A percentile compares a stretch with the other conserved stretches of the same genome.
phyloP scores from a whole-genome alignment of 306 rosid species.

The Dryas drummondii region DNA sequence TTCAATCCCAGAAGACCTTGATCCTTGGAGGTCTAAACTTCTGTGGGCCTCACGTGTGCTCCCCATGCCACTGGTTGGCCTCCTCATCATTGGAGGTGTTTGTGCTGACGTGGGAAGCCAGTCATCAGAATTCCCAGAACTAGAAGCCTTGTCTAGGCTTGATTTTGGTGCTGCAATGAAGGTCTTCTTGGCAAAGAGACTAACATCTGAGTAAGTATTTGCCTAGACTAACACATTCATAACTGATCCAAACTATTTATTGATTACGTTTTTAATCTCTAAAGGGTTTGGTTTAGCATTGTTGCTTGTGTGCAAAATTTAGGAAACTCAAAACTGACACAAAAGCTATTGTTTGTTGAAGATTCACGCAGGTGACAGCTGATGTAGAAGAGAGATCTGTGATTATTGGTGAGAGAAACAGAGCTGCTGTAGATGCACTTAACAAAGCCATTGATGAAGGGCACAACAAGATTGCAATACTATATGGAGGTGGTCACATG shows the following conservation, averaged over 20 bases:
- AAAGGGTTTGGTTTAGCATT: not conserved
- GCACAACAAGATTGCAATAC: conserved; percentile 79
- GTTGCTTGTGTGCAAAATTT: not conserved
- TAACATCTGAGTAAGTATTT: conserved; percentile 72
- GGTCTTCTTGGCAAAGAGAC: conserved; percentile 79
- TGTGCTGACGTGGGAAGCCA: conserved; percentile 69
- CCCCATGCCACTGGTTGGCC: conserved; percentile 97
- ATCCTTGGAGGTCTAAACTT: conserved; percentile 84
- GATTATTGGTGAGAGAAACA: conserved; percentile 83
- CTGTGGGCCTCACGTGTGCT: conserved; percentile 92
- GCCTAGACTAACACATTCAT: not conserved
- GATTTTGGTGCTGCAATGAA: conserved; percentile 93
- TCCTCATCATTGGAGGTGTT: conserved; percentile 69
- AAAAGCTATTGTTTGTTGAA: conserved; percentile 28
- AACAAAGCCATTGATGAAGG: conserved; percentile 61
- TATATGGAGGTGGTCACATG: conserved; percentile 99
- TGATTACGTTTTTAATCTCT: not conserved
- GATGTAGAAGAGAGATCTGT: conserved; percentile 85
- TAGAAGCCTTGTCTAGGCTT: conserved; percentile 91
- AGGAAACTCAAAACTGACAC: conserved; percentile 22
- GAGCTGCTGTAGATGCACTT: conserved; percentile 68
- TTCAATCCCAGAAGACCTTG: conserved; percentile 74
- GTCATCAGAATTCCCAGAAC: conserved; percentile 78
- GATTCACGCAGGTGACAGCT: conserved; percentile 73
- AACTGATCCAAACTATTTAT: not conserved